A percentile compares a stretch with the other conserved stretches of the same genome.
Evolutionary conservation across 2,329 filamentous ascomycete species (phyloP).

Genomic region (Tolypocladium nubicola): DNA sequence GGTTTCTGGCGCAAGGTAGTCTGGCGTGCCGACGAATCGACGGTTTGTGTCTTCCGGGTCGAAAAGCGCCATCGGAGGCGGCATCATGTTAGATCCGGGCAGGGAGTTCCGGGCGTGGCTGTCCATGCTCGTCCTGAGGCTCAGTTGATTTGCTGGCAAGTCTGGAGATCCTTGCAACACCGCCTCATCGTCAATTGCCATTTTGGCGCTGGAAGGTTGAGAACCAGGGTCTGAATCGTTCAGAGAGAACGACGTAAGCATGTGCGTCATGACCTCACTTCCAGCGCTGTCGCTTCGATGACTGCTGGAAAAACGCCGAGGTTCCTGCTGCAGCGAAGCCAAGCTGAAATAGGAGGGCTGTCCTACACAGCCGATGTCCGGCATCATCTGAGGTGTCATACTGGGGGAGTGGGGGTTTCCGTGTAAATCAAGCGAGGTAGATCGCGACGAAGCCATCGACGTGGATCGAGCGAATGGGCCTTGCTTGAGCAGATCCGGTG

Average conservation of each 20-base stretch:
- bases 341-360: conserved; percentile 93
- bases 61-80: conserved; percentile 87
- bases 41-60: conserved; percentile 89
- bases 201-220: conserved; percentile 36
- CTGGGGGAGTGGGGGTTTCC: conserved; percentile 62
- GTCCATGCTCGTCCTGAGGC: conserved; percentile 20
- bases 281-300: conserved; percentile 87
- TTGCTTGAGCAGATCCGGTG: conserved; percentile 83
- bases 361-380: conserved; percentile 51
- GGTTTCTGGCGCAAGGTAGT: conserved; percentile 94
- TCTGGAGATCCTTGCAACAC: conserved; percentile 70
- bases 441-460: conserved; percentile 83
- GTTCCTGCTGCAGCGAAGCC: conserved; percentile 44
- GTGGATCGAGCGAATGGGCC: conserved; percentile 80
- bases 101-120: conserved; percentile 21
- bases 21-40: conserved; percentile 90
- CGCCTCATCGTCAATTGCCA: conserved; percentile 66
- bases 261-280: conserved; percentile 72
- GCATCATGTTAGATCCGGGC: conserved; percentile 59
- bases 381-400: conserved; percentile 78
- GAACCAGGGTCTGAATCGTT: conserved; percentile 44
- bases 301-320: conserved; percentile 57
- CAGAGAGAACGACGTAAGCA: conserved; percentile 72
- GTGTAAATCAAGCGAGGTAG: conserved; percentile 85
- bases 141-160: conserved; percentile 37